Evolutionary conservation across 1,139 yeast genomes (phyloP), one percentile per base, ranked within the genome.

Genomic region (Taphrina sp.): DNA sequence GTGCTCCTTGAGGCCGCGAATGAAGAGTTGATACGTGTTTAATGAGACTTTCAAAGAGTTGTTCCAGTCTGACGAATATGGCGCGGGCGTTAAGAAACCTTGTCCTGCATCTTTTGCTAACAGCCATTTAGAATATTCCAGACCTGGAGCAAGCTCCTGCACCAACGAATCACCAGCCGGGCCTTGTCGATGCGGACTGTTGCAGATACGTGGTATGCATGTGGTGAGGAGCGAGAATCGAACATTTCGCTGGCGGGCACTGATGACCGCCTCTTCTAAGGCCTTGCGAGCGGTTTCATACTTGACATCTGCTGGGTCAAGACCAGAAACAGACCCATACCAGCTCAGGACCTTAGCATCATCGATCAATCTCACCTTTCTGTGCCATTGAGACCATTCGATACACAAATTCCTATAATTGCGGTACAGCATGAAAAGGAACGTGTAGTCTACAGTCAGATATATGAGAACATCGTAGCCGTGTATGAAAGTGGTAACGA

Each of bases 361-460:
- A 20, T 43, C 47, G 7, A 31, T 43, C n/a, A 20, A 22, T 12
- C 14, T 43, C 29, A 43, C 22, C 14, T 43, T 29, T 19, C 38
- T 43, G 22, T 43, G 26, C 12, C 29, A 43, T 16, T 43, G 47
- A 29, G 47, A 43, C 47, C 47, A 43, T 31, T 43, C 47, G 29
- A 38, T 23, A 23, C 36, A 29, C 37, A 43, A 14, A n/a, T 24
- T 5, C 7, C 47, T 29, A 14, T 31, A 43, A 16, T 43, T 43
- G 17, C 16, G n/a, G 17, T 43, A 43, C 19, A 43, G 47, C 16
- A 43, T 28, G 24, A 33, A 23, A 16, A 43, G 38, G 20, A 43
- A 43, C 12, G 29, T 33, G 17, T 43, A 43, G 12, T 31, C 31
- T 14, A 43, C 47, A 12, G 31, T 38, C 16, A 43, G 14, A 14